A percentile compares a stretch with the other conserved stretches of the same genome.
Evolutionary conservation across 805 yeast species (phyloP).

Genomic region (Zygoascus bituminiphila): DNA sequence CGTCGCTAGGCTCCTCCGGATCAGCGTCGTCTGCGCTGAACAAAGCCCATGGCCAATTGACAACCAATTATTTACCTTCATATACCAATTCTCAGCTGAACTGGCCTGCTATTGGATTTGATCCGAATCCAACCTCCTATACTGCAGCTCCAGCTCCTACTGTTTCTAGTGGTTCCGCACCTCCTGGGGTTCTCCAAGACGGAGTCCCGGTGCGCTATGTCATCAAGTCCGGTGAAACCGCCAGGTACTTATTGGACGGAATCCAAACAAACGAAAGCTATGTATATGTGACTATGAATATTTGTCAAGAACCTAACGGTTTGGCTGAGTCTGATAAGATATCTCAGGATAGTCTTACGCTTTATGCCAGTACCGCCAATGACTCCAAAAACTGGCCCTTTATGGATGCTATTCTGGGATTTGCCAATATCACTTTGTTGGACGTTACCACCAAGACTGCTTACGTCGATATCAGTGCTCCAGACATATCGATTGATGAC

Average conservation of each 20-base stretch:
- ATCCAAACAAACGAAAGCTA: constrained; percentile 10
- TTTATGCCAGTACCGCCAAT: constrained; percentile 22
- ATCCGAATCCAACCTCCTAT: not conserved
- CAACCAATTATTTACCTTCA: not conserved
- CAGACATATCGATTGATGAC: constrained; percentile 4
- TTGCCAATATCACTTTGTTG: constrained; percentile 22
- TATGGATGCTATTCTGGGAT: constrained; percentile 21
- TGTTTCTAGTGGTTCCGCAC: constrained; percentile 4
- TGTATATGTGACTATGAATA: constrained; percentile 31
- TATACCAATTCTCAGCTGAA: not conserved
- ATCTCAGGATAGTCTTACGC: constrained; percentile 11
- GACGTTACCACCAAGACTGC: constrained; percentile 22
- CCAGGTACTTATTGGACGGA: constrained; percentile 17
- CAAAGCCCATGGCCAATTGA: not conserved
- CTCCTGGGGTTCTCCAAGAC: constrained; percentile 24
- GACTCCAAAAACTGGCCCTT: constrained; percentile 19
- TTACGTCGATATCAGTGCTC: constrained; percentile 13
- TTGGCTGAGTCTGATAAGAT: not conserved
- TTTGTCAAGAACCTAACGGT: constrained; percentile 25
- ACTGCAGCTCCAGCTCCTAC: not conserved
- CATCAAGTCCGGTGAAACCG: constrained; percentile 29
- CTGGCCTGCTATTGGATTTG: not conserved
- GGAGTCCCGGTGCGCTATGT: constrained; percentile 16
- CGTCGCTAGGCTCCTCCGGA: not conserved
- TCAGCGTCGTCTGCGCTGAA: not conserved